A percentile compares a stretch with the other conserved stretches of the same genome.
phyloP scores from a whole-genome alignment of 2,329 filamentous ascomycete species.

The Sporothrix protearum region DNA sequence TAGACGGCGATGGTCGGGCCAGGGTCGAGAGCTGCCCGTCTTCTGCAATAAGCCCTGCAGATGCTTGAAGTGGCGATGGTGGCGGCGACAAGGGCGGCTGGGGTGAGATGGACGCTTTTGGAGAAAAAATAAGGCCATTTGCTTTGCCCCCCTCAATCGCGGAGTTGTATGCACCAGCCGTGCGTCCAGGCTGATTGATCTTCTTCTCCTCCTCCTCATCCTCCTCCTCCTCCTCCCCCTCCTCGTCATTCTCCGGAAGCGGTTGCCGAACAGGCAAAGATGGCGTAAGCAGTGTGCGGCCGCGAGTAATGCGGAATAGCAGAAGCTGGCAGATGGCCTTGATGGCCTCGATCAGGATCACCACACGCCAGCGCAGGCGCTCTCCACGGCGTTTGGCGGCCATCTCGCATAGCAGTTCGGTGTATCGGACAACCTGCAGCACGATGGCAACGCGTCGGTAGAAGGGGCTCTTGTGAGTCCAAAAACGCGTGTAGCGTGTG shows the following conservation, averaged over 20 bases:
- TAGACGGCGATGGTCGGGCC: conserved; percentile 26
- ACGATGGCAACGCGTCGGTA: conserved; percentile 80
- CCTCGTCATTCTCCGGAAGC: conserved; percentile 58
- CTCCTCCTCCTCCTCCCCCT: conserved; percentile 53
- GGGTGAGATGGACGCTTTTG: conserved; percentile 14
- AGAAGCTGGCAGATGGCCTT: conserved; percentile 83
- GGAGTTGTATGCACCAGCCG: not conserved
- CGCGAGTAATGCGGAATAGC: conserved; percentile 76
- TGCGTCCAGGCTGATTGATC: conserved; percentile 36
- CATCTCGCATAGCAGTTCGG: conserved; percentile 97
- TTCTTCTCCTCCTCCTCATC: conserved; percentile 42
- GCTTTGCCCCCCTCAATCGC: not conserved
- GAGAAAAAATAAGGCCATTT: not conserved
- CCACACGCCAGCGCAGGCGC: conserved; percentile 76
- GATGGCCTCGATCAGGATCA: conserved; percentile 77
- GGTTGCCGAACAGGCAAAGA: conserved; percentile 81
- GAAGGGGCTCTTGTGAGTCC: conserved; percentile 59
- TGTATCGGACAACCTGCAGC: conserved; percentile 89
- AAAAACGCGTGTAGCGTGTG: conserved; percentile 64
- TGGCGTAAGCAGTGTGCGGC: conserved; percentile 76
- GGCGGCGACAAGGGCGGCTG: conserved; percentile 26
- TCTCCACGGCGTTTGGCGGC: conserved; percentile 82
- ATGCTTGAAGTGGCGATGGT: conserved; percentile 25
- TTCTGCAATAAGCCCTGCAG: not conserved
- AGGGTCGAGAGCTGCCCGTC: not conserved